Percentiles rank a stretch among this genome's conserved stretches.
phyloP scores from a whole-genome alignment of 768 basidiomycete genomes.

The Podaxis carcinomalis region DNA sequence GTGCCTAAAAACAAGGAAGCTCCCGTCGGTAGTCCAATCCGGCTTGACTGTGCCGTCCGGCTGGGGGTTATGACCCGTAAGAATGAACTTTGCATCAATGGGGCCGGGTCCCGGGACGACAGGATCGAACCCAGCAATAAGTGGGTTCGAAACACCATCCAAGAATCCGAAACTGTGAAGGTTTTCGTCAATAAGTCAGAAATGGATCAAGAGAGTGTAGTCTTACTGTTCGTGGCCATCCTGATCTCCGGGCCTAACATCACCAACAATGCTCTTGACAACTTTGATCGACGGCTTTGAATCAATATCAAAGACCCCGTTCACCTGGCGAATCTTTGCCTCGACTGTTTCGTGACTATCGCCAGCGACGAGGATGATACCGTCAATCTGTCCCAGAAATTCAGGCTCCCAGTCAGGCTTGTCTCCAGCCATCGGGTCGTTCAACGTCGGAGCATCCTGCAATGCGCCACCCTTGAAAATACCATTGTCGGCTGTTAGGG shows the following conservation, averaged over 20 bases:
- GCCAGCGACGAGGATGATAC: conserved; percentile 45
- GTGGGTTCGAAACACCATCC: conserved; percentile 51
- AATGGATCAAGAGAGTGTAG: not conserved
- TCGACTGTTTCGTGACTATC: conserved; percentile 35
- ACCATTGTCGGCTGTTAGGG: conserved; percentile 20
- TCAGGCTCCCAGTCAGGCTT: conserved; percentile 44
- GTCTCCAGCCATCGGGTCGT: conserved; percentile 28
- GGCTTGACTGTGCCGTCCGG: conserved; percentile 20
- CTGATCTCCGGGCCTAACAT: conserved; percentile 39
- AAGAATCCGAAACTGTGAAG: conserved; percentile 41
- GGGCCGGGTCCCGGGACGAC: conserved; percentile 32
- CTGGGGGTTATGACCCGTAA: conserved; percentile 31
- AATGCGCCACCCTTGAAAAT: conserved; percentile 38
- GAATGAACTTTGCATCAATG: conserved; percentile 37
- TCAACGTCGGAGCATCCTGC: conserved; percentile 32
- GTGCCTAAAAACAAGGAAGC: conserved; percentile 49
- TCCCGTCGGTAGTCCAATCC: conserved; percentile 44
- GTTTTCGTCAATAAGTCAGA: not conserved
- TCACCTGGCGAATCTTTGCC: conserved; percentile 28
- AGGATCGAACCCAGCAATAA: conserved; percentile 34
- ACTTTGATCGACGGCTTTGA: conserved; percentile 32
- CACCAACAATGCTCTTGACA: conserved; percentile 31
- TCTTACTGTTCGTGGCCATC: conserved; percentile 45
- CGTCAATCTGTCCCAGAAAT: conserved; percentile 44
- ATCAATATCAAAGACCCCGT: conserved; percentile 30